Percentiles rank a stretch among this genome's conserved stretches.
Evolutionary conservation across 1,139 yeast genomes (phyloP).

Genomic region (Saccharomycopsis crataegensis): DNA sequence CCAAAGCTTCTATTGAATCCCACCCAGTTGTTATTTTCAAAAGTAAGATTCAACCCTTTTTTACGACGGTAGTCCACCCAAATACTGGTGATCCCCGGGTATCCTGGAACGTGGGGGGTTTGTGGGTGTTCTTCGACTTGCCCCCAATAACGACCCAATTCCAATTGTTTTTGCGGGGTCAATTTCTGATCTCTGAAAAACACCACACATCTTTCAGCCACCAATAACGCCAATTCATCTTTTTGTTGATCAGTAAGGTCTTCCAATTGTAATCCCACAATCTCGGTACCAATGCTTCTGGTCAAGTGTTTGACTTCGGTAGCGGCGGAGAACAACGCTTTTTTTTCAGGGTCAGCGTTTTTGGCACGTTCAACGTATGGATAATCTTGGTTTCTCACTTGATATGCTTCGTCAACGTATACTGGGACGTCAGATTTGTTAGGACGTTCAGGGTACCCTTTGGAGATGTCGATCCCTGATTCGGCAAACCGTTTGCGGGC

Average conservation of each 20-base stretch:
- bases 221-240: conserved; percentile 44
- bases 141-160: conserved; percentile 40
- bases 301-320: conserved; percentile 41
- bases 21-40: conserved; percentile 12
- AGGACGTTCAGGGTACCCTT: conserved; percentile 40
- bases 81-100: conserved; percentile 42
- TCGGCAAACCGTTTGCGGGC: conserved; percentile 31
- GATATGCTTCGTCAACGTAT: conserved; percentile 44
- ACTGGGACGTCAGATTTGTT: conserved; percentile 33
- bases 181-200: conserved; percentile 42
- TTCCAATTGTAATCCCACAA: conserved; percentile 44
- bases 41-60: conserved; percentile 10
- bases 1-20: conserved; percentile 7
- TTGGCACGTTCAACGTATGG: conserved; percentile 41
- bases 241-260: conserved; percentile 44
- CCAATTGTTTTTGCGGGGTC: conserved; percentile 38
- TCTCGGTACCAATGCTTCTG: conserved; percentile 48
- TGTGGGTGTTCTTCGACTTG: conserved; percentile 43
- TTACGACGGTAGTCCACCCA: conserved; percentile 30
- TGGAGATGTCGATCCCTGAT: conserved; percentile 35
- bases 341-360: conserved; percentile 47
- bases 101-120: conserved; percentile 35
- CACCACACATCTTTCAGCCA: conserved; percentile 47
- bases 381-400: conserved; percentile 35
- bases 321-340: conserved; percentile 46